Base-by-base conservation (phyloP, 345 rosid genomes). In the Abelmoschus esculentus region DNA sequence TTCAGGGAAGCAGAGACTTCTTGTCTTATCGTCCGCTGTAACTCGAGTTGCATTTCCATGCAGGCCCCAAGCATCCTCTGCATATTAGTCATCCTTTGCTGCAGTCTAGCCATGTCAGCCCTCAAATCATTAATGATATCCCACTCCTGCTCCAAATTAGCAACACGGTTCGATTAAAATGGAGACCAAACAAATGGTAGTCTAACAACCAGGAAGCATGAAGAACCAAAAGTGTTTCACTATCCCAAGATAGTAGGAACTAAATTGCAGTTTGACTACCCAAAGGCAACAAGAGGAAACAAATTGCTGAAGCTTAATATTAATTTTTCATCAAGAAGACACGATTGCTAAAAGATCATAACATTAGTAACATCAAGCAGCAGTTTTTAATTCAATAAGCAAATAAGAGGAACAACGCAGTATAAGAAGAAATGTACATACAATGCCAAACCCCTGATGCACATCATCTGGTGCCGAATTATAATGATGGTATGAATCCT, bases 41-140 rank as follows among this genome's bases (percentile, higher is more conserved):
- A 74, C 84, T 93, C 96, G 15, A 89, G 91, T 78, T 93, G 98
- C 98, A 93, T 93, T 72, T 93, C 97, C 98, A 93, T 93, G 81
- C 98, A 93, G 60, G 97, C 83, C 82, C 88, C 97, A 70, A 93
- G 79, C 92, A 88, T 90, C 75, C 92, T 80, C 79, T 93, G 97
- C 85, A 93, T 76, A 78, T 77, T 88, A 77, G 86, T 90, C 97
- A 93, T 90, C 84, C 96, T 86, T 55, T 93, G 98, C 66, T 93
- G 97, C 64, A 93, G 79, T 80, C 96, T 83, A 15, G 87, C 90
- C 98, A 93, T 89, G 83, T 90, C 98, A 69, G 86, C 64, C 83
- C 98, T 84, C 84, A 93, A 62, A 77, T 90, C 97, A 66, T 80
- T 93, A 69, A 89, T 62, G 63, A 84, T 79, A 52, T 90, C 97